These are phyloP conservation scores for Ustilago curta DNA, from an alignment of 1,284 basidiomycete genomes.

Conservation along the genomic window DNA sequence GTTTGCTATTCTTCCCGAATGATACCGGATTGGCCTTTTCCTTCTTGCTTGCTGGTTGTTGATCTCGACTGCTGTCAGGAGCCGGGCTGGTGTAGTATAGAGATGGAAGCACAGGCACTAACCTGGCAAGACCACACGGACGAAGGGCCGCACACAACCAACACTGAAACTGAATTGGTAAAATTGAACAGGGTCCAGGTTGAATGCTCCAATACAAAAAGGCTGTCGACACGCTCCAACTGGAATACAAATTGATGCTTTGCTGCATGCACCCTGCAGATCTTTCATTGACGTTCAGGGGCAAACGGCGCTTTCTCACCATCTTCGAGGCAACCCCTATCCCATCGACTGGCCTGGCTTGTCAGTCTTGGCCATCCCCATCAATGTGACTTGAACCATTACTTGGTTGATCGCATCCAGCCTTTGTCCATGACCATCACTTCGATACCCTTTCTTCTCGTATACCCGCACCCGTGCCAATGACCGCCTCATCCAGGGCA, in stretches of 20 bases:
- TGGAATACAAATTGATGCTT: neutral
- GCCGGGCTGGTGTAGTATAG: too few relatives aligned
- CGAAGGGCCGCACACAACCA: too few relatives aligned
- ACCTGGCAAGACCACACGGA: too few relatives aligned
- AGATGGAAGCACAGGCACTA: too few relatives aligned
- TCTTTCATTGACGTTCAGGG: conserved; percentile 25
- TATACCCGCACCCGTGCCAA: conserved; percentile 6
- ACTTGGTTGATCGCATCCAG: neutral
- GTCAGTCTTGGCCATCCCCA: too few relatives aligned
- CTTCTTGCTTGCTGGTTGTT: neutral
- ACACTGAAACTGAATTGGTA: neutral
- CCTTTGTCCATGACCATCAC: neutral
- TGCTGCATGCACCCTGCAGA: conserved; percentile 31
- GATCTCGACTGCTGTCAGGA: neutral
- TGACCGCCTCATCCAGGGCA: neutral
- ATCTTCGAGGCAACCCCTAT: neutral
- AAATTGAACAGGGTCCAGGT: neutral
- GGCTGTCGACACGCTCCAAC: neutral
- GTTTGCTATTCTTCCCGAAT: neutral
- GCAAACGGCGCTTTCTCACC: conserved; percentile 9
- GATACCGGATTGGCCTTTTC: neutral
- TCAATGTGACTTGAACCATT: too few relatives aligned
- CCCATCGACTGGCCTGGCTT: too few relatives aligned
- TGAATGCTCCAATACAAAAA: neutral
- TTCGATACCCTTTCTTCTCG: conserved; percentile 1